Percentiles rank a stretch among this genome's conserved stretches.
Evolutionary conservation across 1,284 basidiomycete genomes (phyloP).

Genomic region (Prillingera fragicola): DNA sequence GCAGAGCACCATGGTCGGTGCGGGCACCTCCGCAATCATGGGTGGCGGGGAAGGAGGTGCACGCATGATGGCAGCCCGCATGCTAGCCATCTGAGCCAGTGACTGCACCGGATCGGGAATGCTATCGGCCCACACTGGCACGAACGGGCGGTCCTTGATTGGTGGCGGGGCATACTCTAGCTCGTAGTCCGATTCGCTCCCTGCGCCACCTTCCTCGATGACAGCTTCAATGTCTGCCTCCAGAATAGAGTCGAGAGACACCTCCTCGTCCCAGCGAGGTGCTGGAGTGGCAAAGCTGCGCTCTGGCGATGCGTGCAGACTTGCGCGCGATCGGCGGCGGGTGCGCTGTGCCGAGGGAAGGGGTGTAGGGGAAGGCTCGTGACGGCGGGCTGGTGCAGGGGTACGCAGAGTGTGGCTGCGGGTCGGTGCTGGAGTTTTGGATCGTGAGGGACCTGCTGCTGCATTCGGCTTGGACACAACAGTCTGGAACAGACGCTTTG

Average conservation of each 20-base stretch:
- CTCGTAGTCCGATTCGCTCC: constrained; percentile 10
- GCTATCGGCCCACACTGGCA: constrained; percentile 13
- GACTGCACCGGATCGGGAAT: constrained; percentile 13
- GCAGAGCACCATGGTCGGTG: constrained; percentile 3
- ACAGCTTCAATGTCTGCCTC: constrained; percentile 21
- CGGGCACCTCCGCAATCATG: neutral
- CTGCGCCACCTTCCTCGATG: neutral
- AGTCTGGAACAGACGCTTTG: constrained; percentile 17
- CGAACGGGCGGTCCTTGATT: constrained; percentile 7
- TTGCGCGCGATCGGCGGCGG: constrained; percentile 18
- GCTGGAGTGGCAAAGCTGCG: constrained; percentile 1
- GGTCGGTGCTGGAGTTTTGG: neutral
- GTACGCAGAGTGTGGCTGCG: constrained; percentile 7
- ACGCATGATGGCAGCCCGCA: constrained; percentile 8
- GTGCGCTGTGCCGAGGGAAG: constrained; percentile 36
- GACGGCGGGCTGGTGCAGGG: constrained; percentile 3
- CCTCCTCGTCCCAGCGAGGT: constrained; percentile 35
- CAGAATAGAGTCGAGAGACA: constrained; percentile 31
- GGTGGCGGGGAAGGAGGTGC: constrained; percentile 1
- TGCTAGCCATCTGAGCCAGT: constrained; percentile 5
- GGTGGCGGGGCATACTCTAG: constrained; percentile 14
- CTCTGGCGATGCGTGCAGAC: constrained; percentile 3
- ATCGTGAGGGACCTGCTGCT: constrained; percentile 2
- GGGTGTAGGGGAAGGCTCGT: constrained; percentile 27
- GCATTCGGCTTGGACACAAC: constrained; percentile 8